A percentile compares a stretch with the other conserved stretches of the same genome.
Evolutionary conservation across 345 rosid species (phyloP).

Genomic region (Sapria himalayana): DNA sequence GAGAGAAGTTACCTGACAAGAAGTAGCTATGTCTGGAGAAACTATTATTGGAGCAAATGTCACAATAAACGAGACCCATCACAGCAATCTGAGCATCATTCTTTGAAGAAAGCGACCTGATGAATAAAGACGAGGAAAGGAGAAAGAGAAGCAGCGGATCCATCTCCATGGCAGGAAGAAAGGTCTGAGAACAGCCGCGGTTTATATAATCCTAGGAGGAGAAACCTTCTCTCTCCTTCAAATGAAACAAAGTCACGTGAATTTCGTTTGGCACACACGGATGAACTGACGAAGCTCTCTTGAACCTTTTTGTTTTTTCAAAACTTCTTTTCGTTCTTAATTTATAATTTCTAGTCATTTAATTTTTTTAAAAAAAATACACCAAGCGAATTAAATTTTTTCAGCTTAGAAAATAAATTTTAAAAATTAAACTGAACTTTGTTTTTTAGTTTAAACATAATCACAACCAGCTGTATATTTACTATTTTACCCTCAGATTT

Average conservation of each 20-base stretch:
- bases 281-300: no score
- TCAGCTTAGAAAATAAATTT: no score
- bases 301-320: no score
- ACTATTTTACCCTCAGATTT: no score
- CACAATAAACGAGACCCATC: conserved; percentile 89
- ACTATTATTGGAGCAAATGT: conserved; percentile 88
- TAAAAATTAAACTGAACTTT: no score
- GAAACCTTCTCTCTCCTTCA: conserved; percentile 15
- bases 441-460: no score
- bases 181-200: conserved; percentile 13
- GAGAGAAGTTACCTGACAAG: conserved; percentile 41
- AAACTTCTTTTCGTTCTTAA: no score
- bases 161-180: conserved; percentile 26
- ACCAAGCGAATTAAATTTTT: no score
- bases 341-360: no score
- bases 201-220: conserved; percentile 15
- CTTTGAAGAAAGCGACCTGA: conserved; percentile 17
- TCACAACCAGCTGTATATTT: no score
- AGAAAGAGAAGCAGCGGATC: conserved; percentile 19
- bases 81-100: conserved; percentile 35
- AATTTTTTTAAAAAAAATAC: no score
- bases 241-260: conserved; percentile 45
- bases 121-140: conserved; percentile 17
- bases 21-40: conserved; percentile 94
- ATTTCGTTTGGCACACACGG: conserved; percentile 31